A percentile compares a stretch with the other conserved stretches of the same genome.
Conservation (phyloP, 768 basidiomycete genomes). For the Terana coerulea region DNA sequence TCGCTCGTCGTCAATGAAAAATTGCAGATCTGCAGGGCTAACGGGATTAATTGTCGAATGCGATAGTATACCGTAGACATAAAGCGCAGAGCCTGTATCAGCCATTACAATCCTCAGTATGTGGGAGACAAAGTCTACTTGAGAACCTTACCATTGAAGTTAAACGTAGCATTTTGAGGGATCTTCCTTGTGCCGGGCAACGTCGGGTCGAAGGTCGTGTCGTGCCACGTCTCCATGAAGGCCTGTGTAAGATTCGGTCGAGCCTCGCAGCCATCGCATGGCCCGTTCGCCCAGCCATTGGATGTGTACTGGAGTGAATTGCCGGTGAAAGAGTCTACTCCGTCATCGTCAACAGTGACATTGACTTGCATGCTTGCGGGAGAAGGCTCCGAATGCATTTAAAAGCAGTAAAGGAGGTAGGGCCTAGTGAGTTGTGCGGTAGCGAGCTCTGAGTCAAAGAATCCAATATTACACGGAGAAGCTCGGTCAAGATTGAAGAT, state of each 20-base stretch:
- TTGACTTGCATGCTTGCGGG: neutral
- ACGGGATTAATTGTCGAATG: neutral
- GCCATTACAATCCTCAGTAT: too few relatives aligned
- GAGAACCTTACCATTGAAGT: constrained; percentile 13
- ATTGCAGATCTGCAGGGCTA: neutral
- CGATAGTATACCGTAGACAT: neutral
- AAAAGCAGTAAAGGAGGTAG: too few relatives aligned
- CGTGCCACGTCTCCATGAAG: constrained; percentile 32
- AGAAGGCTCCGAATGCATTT: too few relatives aligned
- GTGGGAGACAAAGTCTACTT: too few relatives aligned
- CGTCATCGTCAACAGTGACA: neutral
- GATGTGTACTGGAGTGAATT: neutral
- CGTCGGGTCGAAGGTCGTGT: constrained; percentile 19
- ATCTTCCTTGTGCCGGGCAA: neutral
- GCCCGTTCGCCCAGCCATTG: neutral
- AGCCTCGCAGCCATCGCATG: constrained; percentile 26
- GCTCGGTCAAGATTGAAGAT: too few relatives aligned
- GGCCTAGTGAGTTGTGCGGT: too few relatives aligned
- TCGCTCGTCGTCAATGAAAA: constrained; percentile 3
- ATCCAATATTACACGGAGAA: too few relatives aligned
- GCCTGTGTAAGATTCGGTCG: constrained; percentile 19
- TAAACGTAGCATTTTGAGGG: constrained; percentile 8
- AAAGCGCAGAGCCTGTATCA: constrained; percentile 1
- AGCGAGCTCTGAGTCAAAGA: too few relatives aligned
- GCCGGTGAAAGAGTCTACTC: neutral